Evolutionary conservation across 306 rosid species (phyloP), one percentile per base, ranked within the genome.

Genomic region (Rosa persica): DNA sequence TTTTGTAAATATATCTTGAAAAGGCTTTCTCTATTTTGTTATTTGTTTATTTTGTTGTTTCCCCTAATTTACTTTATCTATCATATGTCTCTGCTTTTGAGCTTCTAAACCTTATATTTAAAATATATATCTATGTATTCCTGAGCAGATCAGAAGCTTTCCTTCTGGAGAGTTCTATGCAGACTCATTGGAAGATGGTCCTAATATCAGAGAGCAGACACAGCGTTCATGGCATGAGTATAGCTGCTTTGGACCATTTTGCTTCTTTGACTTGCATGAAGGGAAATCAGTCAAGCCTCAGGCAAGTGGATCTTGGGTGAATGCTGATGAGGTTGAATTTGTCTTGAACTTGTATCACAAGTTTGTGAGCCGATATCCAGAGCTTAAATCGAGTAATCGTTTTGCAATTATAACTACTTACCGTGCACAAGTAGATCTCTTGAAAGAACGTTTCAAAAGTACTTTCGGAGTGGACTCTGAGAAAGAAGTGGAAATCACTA

Each of bases 331-430:
- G 87, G 97, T 88, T 78, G 97, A 94, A 23, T 94, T 94, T 84
- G 93, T 90, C 85, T 88, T 94, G 74, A 86, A 86, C 69, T 61
- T 92, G 80, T 94, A 89, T 87, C 87, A 89, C 70, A 92, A 90
- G 67, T 85, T 94, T 83, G 87, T 94, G 77, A 82, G 88, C 25
- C 77, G 75, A 46, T 89, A 90, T 86, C 93, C 97, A 1, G 81
- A 75, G 64, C 89, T 94, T 65, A 90, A 90, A 82, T 90, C 97
- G 34, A 89, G 96, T 81, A 86, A 87, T 81, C 87, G 89, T 78
- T 81, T 92, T 51, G 97, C 98, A 11, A 92, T 92, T 65, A 92
- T 94, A 83, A 88, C 97, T 36, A 96, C 98, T 47, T 94, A 94
- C 75, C 72, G 80, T 46, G 97, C 89, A 81, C 98, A 94, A 90